Conservation (phyloP, 495 filamentous ascomycete genomes). For the Lepraria neglecta region DNA sequence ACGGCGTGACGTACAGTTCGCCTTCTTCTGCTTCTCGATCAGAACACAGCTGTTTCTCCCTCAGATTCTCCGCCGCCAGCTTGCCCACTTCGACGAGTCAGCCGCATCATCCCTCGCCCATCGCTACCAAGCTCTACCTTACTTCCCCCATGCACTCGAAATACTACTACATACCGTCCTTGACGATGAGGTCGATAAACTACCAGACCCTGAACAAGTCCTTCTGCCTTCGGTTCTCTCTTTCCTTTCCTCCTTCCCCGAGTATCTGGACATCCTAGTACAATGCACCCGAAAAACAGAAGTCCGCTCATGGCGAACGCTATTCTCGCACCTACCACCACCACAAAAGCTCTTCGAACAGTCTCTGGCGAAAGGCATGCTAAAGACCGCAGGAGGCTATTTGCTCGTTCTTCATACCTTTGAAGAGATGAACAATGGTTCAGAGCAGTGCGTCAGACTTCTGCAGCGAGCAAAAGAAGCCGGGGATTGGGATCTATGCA, state of each 20-base stretch:
- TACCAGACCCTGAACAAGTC: slow-evolving; percentile 59
- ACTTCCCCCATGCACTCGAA: slow-evolving; percentile 89
- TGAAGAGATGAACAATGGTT: slow-evolving; percentile 62
- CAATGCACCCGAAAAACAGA: slow-evolving; percentile 98
- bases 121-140: slow-evolving; percentile 75
- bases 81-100: slow-evolving; percentile 62
- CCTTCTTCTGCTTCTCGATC: slow-evolving; percentile 76
- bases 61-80: slow-evolving; percentile 69
- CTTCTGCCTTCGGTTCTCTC: slow-evolving; percentile 81
- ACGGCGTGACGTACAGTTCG: slow-evolving; percentile 80
- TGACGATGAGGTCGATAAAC: slow-evolving; percentile 84
- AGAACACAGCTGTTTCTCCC: slow-evolving; percentile 86
- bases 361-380: slow-evolving; percentile 68
- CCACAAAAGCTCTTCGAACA: slow-evolving; percentile 90
- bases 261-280: slow-evolving; percentile 91
- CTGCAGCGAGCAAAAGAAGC: slow-evolving; percentile 75
- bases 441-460: slow-evolving; percentile 75
- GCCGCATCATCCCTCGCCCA: slow-evolving; percentile 73
- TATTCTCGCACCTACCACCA: slow-evolving; percentile 84
- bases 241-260: slow-evolving; percentile 80
- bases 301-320: slow-evolving; percentile 85
- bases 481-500: slow-evolving; percentile 94
- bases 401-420: slow-evolving; percentile 92
- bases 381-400: slow-evolving; percentile 96
- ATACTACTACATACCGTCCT: slow-evolving; percentile 88